Evolutionary conservation across 2,329 filamentous ascomycete genomes (phyloP).

Genomic region (Coccinonectria pachysandricola): DNA sequence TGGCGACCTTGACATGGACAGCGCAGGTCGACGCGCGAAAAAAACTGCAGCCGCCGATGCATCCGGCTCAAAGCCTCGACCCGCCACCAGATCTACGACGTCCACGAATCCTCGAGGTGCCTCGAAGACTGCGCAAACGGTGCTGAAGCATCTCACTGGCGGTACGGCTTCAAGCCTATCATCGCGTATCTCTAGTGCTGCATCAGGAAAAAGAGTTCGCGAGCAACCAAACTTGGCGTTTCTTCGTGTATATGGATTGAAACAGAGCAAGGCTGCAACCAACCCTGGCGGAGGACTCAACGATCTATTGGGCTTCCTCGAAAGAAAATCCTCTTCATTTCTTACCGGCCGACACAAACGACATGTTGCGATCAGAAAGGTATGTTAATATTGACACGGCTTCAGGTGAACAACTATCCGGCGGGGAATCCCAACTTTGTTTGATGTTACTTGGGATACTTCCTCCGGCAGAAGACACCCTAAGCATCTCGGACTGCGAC

Average conservation of each 20-base stretch:
- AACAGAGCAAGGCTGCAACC: constrained; percentile 54
- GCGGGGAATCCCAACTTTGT: constrained; percentile 10
- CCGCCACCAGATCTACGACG: constrained; percentile 18
- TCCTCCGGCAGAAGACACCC: constrained; percentile 11
- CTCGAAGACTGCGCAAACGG: constrained; percentile 31
- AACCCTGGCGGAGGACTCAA: constrained; percentile 58
- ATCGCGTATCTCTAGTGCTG: constrained; percentile 24
- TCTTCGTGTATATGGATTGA: constrained; percentile 51
- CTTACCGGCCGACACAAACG: constrained; percentile 32
- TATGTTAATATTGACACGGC: constrained; percentile 44
- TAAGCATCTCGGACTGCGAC: constrained; percentile 13
- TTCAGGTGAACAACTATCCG: constrained; percentile 18
- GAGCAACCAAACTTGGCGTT: constrained; percentile 18
- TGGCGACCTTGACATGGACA: constrained; percentile 51
- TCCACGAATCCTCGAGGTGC: constrained; percentile 17
- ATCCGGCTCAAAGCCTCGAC: constrained; percentile 20
- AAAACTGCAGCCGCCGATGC: constrained; percentile 18
- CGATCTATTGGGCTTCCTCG: constrained; percentile 56
- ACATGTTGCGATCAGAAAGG: constrained; percentile 61
- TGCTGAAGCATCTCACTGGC: constrained; percentile 31
- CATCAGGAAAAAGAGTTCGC: constrained; percentile 13
- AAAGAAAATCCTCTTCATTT: constrained; percentile 55
- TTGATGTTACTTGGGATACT: constrained; percentile 10
- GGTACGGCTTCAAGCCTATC: constrained; percentile 24
- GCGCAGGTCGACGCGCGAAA: constrained; percentile 24